A percentile compares a stretch with the other conserved stretches of the same genome.
Evolutionary conservation across 306 rosid genomes (phyloP).

Genomic region (Lupinus albus): DNA sequence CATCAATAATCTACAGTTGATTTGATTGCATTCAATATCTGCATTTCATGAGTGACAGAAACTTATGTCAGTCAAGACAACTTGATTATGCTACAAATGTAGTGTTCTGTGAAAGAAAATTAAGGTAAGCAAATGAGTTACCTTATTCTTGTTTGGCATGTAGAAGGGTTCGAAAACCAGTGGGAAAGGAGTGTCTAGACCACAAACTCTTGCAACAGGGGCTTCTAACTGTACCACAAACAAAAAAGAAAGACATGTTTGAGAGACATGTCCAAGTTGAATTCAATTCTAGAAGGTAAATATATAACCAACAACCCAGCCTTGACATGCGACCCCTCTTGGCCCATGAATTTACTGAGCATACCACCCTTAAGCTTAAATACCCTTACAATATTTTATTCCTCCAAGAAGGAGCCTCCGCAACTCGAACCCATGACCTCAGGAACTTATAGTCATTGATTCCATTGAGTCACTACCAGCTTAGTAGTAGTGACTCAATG

Average conservation of each 20-base stretch:
- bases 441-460: too few species aligned
- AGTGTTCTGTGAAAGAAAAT: neutral
- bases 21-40: slow-evolving; percentile 95
- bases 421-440: too few species aligned
- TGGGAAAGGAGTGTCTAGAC: slow-evolving; percentile 96
- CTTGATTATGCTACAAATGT: neutral
- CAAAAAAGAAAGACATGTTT: slow-evolving; percentile 16
- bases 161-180: slow-evolving; percentile 97
- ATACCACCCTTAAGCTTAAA: too few species aligned
- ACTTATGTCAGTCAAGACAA: slow-evolving; percentile 32
- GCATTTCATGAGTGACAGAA: slow-evolving; percentile 43
- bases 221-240: slow-evolving; percentile 77
- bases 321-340: too few species aligned
- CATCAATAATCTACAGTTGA: slow-evolving; percentile 73
- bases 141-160: slow-evolving; percentile 95
- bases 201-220: slow-evolving; percentile 87
- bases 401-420: too few species aligned
- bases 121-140: slow-evolving; percentile 19
- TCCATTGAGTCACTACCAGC: too few species aligned
- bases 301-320: too few species aligned
- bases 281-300: slow-evolving; percentile 17
- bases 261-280: neutral
- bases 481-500: too few species aligned
- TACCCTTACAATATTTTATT: too few species aligned
- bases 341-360: too few species aligned